These are phyloP conservation scores for Ascochyta lentis DNA, from an alignment of 2,329 filamentous ascomycete genomes.

Conservation along the genomic window DNA sequence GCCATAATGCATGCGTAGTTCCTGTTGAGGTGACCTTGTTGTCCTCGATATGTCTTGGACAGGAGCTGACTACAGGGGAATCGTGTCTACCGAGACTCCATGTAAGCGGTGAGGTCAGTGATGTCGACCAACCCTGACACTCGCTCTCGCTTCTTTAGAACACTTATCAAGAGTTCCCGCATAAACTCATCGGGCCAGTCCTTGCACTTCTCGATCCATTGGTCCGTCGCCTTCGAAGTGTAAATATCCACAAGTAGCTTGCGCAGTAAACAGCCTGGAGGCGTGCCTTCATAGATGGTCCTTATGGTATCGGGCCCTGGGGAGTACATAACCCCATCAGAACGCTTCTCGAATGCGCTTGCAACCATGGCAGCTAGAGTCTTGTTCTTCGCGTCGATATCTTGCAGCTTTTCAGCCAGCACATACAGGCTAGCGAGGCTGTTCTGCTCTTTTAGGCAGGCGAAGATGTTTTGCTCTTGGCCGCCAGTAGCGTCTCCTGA, in stretches of 20 bases:
- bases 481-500: no score
- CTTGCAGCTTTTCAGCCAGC: slow-evolving; percentile 1
- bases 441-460: background rate
- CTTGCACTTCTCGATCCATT: background rate
- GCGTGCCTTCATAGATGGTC: background rate
- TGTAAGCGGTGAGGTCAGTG: background rate
- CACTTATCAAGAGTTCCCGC: background rate
- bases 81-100: background rate
- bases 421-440: background rate
- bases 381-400: background rate
- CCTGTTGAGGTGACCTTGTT: no score
- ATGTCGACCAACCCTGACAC: background rate
- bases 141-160: background rate
- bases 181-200: background rate
- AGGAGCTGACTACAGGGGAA: no score
- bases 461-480: no score
- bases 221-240: background rate
- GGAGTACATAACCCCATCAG: background rate
- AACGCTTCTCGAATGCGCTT: no score
- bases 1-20: no score
- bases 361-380: background rate
- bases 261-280: background rate
- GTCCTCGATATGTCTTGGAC: no score
- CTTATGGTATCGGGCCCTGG: background rate
- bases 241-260: background rate